Conservation (phyloP, 208 protist genomes). For the Leishmania amazonensis region DNA sequence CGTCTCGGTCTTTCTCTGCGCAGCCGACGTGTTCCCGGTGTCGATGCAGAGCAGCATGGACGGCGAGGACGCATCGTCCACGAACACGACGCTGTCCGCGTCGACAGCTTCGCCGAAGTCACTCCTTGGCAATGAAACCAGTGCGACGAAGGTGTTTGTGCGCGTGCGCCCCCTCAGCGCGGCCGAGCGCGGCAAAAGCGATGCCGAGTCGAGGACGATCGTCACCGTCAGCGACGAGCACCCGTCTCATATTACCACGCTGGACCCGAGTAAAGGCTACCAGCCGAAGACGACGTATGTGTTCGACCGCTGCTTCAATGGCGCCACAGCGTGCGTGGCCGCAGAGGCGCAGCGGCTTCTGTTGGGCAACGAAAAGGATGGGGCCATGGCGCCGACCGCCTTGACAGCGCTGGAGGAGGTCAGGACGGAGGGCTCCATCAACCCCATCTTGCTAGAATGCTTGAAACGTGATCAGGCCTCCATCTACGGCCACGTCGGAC, state of each 20-base stretch:
- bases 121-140: slow-evolving; percentile 26
- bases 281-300: slow-evolving; percentile 62
- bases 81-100: not conserved
- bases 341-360: slow-evolving; percentile 20
- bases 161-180: slow-evolving; percentile 75
- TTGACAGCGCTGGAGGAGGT: slow-evolving; percentile 19
- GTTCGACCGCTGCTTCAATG: slow-evolving; percentile 73
- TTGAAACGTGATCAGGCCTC: slow-evolving; percentile 42
- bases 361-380: slow-evolving; percentile 1
- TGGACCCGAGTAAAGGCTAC: slow-evolving; percentile 43
- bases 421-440: not conserved
- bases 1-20: not conserved
- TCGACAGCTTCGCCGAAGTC: not conserved
- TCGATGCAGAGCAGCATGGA: slow-evolving; percentile 5
- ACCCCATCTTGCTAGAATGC: slow-evolving; percentile 22
- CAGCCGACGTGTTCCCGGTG: not conserved
- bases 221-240: slow-evolving; percentile 64
- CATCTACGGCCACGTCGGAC: slow-evolving; percentile 71
- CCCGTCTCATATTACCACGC: slow-evolving; percentile 69
- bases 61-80: slow-evolving; percentile 7
- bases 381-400: not conserved
- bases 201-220: slow-evolving; percentile 19
- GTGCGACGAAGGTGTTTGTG: slow-evolving; percentile 73
- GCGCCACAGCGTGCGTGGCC: not conserved
- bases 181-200: slow-evolving; percentile 30